Evolutionary conservation across 1,139 yeast species (phyloP).

Genomic region (Blastobotrys buckinghamii): DNA sequence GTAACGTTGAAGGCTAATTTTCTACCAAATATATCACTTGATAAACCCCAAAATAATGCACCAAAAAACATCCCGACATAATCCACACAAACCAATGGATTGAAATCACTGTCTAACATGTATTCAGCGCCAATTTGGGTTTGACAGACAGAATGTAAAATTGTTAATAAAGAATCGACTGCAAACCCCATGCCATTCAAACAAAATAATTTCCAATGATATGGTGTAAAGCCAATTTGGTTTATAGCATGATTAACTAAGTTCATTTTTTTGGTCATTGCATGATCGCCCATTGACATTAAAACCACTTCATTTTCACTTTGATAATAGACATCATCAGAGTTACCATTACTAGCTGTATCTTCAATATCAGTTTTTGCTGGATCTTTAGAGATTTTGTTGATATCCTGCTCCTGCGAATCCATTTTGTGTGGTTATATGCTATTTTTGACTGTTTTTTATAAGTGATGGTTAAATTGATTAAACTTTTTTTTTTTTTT

Average conservation of each 20-base stretch:
- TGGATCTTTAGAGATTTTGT: background rate
- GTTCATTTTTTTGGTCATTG: conserved; percentile 20
- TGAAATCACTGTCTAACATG: conserved; percentile 20
- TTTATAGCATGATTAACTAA: conserved; percentile 30
- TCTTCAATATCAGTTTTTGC: background rate
- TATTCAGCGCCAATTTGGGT: conserved; percentile 24
- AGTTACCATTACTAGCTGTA: background rate
- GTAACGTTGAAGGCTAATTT: conserved; percentile 51
- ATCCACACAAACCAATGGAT: conserved; percentile 35
- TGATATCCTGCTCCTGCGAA: background rate
- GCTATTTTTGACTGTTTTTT: no score
- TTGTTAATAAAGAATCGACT: conserved; percentile 52
- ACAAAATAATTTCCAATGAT: conserved; percentile 28
- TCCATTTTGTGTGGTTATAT: no score
- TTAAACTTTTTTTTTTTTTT: no score
- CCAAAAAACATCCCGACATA: conserved; percentile 48
- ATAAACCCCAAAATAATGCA: conserved; percentile 51
- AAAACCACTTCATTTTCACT: background rate
- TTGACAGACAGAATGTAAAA: conserved; percentile 42
- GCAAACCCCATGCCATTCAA: conserved; percentile 55
- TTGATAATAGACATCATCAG: background rate
- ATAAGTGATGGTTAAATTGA: no score
- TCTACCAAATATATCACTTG: conserved; percentile 57
- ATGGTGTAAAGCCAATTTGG: conserved; percentile 28
- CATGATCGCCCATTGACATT: conserved; percentile 8